phyloP scores from a whole-genome alignment of 2,329 filamentous ascomycete species.

The Chaetomiaceae sp. region DNA sequence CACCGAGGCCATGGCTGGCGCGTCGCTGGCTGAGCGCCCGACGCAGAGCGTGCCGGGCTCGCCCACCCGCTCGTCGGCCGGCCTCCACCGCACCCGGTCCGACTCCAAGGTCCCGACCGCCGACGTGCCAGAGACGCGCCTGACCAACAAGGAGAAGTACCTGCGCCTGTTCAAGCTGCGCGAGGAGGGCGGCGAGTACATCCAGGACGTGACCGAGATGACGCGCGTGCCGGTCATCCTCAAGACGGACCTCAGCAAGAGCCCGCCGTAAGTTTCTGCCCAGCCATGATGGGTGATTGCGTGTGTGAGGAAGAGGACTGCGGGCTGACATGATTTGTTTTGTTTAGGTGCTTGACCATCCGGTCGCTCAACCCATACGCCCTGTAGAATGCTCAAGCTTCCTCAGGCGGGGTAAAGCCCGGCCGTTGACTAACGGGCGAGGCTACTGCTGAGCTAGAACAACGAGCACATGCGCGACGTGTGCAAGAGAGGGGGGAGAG shows the following conservation, averaged over 20 bases:
- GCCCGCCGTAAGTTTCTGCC: conserved; percentile 78
- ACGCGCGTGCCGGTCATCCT: conserved; percentile 93
- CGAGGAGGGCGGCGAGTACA: conserved; percentile 90
- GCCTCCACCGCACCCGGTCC: conserved; percentile 81
- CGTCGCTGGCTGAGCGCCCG: conserved; percentile 79
- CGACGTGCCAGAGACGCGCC: conserved; percentile 69
- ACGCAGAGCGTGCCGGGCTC: conserved; percentile 95
- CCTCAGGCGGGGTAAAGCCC: not conserved
- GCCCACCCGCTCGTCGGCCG: conserved; percentile 68
- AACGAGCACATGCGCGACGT: too few species aligned
- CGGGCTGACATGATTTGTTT: conserved; percentile 33
- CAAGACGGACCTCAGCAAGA: conserved; percentile 97
- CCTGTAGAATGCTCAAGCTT: conserved; percentile 31
- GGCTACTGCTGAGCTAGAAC: too few species aligned
- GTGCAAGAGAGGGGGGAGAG: too few species aligned
- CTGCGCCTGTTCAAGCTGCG: conserved; percentile 80
- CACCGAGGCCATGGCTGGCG: conserved; percentile 86
- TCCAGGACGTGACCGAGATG: conserved; percentile 98
- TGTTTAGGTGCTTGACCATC: conserved; percentile 68
- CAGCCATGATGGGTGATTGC: too few species aligned
- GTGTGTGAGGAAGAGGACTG: not conserved
- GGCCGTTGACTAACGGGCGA: not conserved
- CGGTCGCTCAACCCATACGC: conserved; percentile 77
- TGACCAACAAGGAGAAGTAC: conserved; percentile 95
- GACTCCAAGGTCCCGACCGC: conserved; percentile 81